Evolutionary conservation across 176 grass and related monocot genomes (phyloP).

Genomic region (Oryza glumipatula): DNA sequence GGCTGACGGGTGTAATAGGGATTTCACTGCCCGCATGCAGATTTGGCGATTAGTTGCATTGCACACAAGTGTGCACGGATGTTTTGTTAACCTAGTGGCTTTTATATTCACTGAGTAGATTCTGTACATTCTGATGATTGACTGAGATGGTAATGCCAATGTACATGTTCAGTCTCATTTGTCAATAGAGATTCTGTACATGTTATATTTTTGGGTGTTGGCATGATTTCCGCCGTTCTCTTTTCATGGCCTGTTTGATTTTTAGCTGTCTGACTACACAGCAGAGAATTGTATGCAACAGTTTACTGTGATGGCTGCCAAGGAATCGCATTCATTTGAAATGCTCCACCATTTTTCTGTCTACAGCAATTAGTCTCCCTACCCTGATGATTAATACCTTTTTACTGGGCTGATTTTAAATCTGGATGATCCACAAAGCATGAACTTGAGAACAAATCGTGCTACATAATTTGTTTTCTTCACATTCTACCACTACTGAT

Average conservation of each 20-base stretch:
- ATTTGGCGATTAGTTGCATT: slow-evolving; percentile 24
- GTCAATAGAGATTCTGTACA: not conserved
- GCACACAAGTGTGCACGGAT: slow-evolving; percentile 8
- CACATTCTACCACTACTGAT: too few species aligned
- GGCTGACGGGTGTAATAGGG: slow-evolving; percentile 17
- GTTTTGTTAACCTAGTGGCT: slow-evolving; percentile 9
- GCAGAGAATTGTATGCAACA: not conserved
- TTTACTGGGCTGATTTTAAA: not conserved
- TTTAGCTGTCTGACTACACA: not conserved
- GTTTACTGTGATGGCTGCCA: too few species aligned
- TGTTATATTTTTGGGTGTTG: not conserved
- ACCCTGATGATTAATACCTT: not conserved
- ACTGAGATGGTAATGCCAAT: slow-evolving; percentile 12
- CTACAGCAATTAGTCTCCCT: not conserved
- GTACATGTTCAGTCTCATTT: slow-evolving; percentile 10
- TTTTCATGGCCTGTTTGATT: not conserved
- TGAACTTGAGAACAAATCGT: too few species aligned
- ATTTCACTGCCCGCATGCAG: not conserved
- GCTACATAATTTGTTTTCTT: too few species aligned
- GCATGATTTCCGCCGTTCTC: not conserved
- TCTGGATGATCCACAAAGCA: not conserved
- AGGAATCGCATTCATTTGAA: not conserved
- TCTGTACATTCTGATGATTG: slow-evolving; percentile 24
- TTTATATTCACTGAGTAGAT: not conserved
- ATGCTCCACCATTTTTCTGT: not conserved